Conservation (phyloP, 1,139 yeast genomes). For the Kodamaea alishanica region DNA sequence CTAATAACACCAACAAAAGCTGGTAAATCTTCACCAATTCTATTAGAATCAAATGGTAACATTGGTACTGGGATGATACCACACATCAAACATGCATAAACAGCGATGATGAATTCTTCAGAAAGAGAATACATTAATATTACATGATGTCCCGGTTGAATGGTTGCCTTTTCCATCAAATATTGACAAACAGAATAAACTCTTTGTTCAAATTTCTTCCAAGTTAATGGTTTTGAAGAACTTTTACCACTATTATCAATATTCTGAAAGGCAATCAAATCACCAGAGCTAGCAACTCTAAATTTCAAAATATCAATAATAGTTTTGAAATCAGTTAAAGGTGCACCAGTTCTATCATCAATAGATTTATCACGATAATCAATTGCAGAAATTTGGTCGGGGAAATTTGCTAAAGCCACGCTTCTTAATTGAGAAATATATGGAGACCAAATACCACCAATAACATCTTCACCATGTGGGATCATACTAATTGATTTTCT, state of each 20-base stretch:
- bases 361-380: conserved; percentile 70
- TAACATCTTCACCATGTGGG: conserved; percentile 74
- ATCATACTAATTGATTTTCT: conserved; percentile 63
- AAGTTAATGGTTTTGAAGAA: conserved; percentile 57
- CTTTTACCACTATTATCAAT: conserved; percentile 53
- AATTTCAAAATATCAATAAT: conserved; percentile 75
- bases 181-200: conserved; percentile 70
- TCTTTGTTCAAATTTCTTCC: conserved; percentile 80
- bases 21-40: conserved; percentile 72
- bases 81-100: conserved; percentile 80
- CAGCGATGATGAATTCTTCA: conserved; percentile 80
- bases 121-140: conserved; percentile 82
- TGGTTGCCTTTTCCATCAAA: conserved; percentile 47
- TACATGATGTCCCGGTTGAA: conserved; percentile 68
- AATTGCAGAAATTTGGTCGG: conserved; percentile 64
- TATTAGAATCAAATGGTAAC: conserved; percentile 65
- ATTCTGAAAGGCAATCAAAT: conserved; percentile 75
- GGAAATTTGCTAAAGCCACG: conserved; percentile 41
- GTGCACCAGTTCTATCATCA: conserved; percentile 75
- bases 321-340: conserved; percentile 67
- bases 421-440: conserved; percentile 58
- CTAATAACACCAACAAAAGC: conserved; percentile 63
- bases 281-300: conserved; percentile 71
- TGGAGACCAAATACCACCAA: conserved; percentile 85
- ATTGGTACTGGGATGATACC: conserved; percentile 82